Base-by-base conservation (phyloP, 2,329 filamentous ascomycete genomes). In the Volutella citrinella region DNA sequence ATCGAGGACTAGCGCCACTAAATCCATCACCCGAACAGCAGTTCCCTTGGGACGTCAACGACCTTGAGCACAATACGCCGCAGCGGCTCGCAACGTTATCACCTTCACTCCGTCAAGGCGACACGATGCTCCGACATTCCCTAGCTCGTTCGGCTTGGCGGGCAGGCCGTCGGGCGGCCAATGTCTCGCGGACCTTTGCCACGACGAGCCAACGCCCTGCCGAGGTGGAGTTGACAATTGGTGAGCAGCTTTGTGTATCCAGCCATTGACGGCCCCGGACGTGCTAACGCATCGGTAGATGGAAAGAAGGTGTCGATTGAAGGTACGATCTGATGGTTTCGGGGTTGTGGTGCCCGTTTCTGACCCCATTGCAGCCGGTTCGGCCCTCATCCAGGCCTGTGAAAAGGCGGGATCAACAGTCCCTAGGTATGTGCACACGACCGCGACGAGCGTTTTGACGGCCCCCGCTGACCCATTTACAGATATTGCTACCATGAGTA, bases 401-500 rank as follows among this genome's bases (percentile, higher is more conserved):
- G 93, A 98, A 71, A 96, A 98, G 74, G 93, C 91, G 48, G 93
- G 93, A 59, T 78, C 76, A 49, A 93, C 85, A 44, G 76, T 97
- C 59, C 91, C 91, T 53, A 89, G 84, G 84, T 87, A 68, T 55
- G 73, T 59, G 26, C 19, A 47, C 36, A 34, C 23, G 38, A 30
- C 11, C 15, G 27, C 25, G 17, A 29, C 32, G 25, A 36, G 32
- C n/a, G n/a, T n/a, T 26, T 42, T 34, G 31, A 36, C 52, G 57
- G 46, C 55, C 51, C 12, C 34, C 26, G 44, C 64, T 70, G 52
- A 68, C 53, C 10, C 36, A 46, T n/a, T 15, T 49, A 36, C 49
- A 87, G 90, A 87, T 96, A 95, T 69, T 97, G 91, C 71, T 97
- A 97, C 69, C 91, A 96, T 78, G 91, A 97, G 85, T 88, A 80